Base-by-base conservation (phyloP, 257 asterid genomes). In the Gentiana dahurica region DNA sequence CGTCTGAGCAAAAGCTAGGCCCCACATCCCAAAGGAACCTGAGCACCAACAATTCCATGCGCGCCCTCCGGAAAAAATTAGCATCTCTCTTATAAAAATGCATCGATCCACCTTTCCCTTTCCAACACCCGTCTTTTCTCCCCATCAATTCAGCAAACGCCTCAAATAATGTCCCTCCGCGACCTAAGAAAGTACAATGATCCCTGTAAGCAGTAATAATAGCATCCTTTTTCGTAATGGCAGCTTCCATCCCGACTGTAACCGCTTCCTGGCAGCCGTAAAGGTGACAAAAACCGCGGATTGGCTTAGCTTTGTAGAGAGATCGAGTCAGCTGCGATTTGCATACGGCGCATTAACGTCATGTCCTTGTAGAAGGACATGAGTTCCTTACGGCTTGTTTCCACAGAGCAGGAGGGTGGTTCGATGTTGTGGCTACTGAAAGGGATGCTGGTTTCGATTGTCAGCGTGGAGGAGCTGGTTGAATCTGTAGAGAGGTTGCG, bases 241-340 rank as follows among this genome's bases (percentile, higher is more conserved):
- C 97, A 1, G 97, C 84, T 53, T 86, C 97, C 97, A 89, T 89
- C 0, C 98, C 98, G 1, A 85, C 78, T 12, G 77, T 74, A 0
- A 91, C 98, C 3, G 98, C 98, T 49, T 91, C 98, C 65, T 91
- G 97, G 3, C 98, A 96, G 61, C 87, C 98, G 78, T 91, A 91
- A 0, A 91, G 85, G 50, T 91, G 97, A 72, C 98, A 91, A 63
- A 91, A 91, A 1, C 98, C 98, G 11, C 97, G 92, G 72, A 89
- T 86, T n/a, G 83, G 70, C 53, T 89, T 89, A 1, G 97, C 86
- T 68, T 89, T 89, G 74, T 89, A 89, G 34, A 89, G 92, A 91
- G 34, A 91, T 95, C n/a, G 98, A 87, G 55, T 91, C 98, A 49
- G 98, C 94, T 5, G 96, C 94, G 72, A 91, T 84, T 64, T 91